Base-by-base conservation (phyloP, 2,329 filamentous ascomycete species). In the Colletotrichum echinochloae region DNA sequence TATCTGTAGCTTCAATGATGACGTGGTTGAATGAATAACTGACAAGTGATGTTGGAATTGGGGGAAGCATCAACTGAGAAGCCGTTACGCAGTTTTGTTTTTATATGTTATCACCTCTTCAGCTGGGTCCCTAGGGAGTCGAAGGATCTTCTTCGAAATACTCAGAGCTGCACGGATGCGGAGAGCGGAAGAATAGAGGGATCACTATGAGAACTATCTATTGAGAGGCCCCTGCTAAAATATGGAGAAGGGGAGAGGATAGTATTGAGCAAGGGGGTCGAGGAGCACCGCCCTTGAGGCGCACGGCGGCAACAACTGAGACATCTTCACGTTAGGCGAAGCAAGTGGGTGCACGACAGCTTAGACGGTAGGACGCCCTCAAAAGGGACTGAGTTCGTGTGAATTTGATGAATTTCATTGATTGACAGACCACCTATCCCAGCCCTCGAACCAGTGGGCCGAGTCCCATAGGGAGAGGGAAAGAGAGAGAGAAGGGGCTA, bases 211-310 rank as follows among this genome's bases (percentile, higher is more conserved):
- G 33, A 23, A 12, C 26, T 23, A 23, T 44, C 48, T 62, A 66
- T 55, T 59, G 54, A 28, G 51, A 46, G 7, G 30, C 16, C 12
- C 4, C 54, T 28, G 28, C 20, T 37, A 33, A 20, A 66, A 30
- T n/a, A 39, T 20, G 18, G 23, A 26, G 11, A 18, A 39, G 49
- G 37, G 33, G 46, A 3, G 16, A 30, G 8, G 9, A 67, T 67
- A 59, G 67, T 52, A 51, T 46, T 30, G 37, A n/a, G 64, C 46
- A 70, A 70, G 67, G 67, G 66, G 52, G 30, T 18, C 14, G 5
- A n/a, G 5, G 12, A 30, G n/a, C 39, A 26, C 18, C 51, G 41
- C 60, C 60, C 56, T 54, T 67, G 56, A 46, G 44, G n/a, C n/a
- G n/a, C n/a, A n/a, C n/a, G n/a, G n/a, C 44, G 44, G 18, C 20